Conservation (phyloP, 768 basidiomycete species). For the Calocybe gangraenosa region DNA sequence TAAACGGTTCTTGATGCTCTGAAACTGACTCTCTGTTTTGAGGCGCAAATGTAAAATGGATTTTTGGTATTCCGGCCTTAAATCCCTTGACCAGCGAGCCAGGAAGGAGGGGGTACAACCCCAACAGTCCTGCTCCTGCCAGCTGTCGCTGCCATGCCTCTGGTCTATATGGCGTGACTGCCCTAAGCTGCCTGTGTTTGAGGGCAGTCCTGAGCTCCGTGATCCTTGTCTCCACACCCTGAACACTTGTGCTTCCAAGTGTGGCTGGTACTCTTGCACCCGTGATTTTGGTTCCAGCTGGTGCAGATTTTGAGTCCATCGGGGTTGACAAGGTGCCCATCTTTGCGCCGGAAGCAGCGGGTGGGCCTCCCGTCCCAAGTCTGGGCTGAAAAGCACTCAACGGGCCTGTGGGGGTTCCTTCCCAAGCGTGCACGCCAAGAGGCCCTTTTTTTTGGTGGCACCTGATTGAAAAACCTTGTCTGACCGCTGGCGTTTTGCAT, state of each 20-base stretch:
- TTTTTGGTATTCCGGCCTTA: constrained; percentile 25
- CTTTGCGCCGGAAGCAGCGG: constrained; percentile 24
- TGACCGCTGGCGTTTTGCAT: no score
- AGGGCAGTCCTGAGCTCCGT: constrained; percentile 39
- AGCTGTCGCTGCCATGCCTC: constrained; percentile 27
- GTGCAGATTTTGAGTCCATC: constrained; percentile 22
- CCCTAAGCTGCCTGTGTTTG: constrained; percentile 22
- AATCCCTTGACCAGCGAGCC: constrained; percentile 27
- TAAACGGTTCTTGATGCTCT: constrained; percentile 9
- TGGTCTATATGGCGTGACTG: constrained; percentile 26
- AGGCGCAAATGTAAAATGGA: constrained; percentile 25
- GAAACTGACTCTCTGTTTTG: constrained; percentile 24
- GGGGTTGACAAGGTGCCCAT: constrained; percentile 10
- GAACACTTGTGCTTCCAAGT: constrained; percentile 33
- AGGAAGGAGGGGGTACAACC: constrained; percentile 23
- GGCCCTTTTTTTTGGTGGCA: no score
- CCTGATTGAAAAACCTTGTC: no score
- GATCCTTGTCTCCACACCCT: constrained; percentile 30
- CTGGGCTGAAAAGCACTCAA: constrained; percentile 6
- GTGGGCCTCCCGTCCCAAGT: constrained; percentile 21
- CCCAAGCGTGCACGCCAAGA: constrained; percentile 30
- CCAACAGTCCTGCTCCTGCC: constrained; percentile 8
- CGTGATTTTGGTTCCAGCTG: constrained; percentile 26
- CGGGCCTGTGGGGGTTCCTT: constrained; percentile 1
- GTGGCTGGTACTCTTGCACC: constrained; percentile 23